Conservation (phyloP, 352 stramenopile species). For the Phytopythium chamaehyphon region DNA sequence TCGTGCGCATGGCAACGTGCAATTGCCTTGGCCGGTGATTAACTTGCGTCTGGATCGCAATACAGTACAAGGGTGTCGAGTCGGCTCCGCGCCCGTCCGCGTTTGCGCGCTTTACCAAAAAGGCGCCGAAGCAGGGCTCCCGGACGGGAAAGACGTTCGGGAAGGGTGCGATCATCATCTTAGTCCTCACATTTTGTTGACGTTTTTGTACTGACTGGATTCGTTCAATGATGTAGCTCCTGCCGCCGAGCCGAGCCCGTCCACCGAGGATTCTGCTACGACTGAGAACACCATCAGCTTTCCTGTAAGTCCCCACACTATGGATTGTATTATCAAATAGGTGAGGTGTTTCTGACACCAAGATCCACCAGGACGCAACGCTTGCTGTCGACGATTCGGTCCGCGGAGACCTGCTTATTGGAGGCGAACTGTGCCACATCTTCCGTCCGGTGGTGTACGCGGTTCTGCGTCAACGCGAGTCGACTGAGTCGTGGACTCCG, state of each 20-base stretch:
- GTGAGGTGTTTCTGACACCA: background rate
- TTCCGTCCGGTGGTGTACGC: slow-evolving; percentile 71
- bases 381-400: slow-evolving; percentile 24
- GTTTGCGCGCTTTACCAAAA: slow-evolving; percentile 60
- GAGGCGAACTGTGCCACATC: slow-evolving; percentile 74
- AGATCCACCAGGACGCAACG: slow-evolving; percentile 39
- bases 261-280: slow-evolving; percentile 13
- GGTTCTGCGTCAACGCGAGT: slow-evolving; percentile 50
- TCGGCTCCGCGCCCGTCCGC: slow-evolving; percentile 37
- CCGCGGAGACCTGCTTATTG: slow-evolving; percentile 47
- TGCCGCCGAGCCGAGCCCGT: slow-evolving; percentile 19
- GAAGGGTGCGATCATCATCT: slow-evolving; percentile 25
- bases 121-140: slow-evolving; percentile 44
- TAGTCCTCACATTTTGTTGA: slow-evolving; percentile 1
- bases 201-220: slow-evolving; percentile 1
- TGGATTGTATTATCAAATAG: no score
- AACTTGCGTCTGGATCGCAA: background rate
- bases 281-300: slow-evolving; percentile 49
- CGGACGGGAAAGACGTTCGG: slow-evolving; percentile 71
- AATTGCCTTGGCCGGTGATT: no score
- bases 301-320: slow-evolving; percentile 29
- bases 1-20: background rate
- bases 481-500: slow-evolving; percentile 57
- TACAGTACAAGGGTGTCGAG: slow-evolving; percentile 55
- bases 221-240: slow-evolving; percentile 6